Evolutionary conservation across 2,329 filamentous ascomycete genomes (phyloP), one percentile per base, ranked within the genome.

Genomic region (Fusarium napiforme): DNA sequence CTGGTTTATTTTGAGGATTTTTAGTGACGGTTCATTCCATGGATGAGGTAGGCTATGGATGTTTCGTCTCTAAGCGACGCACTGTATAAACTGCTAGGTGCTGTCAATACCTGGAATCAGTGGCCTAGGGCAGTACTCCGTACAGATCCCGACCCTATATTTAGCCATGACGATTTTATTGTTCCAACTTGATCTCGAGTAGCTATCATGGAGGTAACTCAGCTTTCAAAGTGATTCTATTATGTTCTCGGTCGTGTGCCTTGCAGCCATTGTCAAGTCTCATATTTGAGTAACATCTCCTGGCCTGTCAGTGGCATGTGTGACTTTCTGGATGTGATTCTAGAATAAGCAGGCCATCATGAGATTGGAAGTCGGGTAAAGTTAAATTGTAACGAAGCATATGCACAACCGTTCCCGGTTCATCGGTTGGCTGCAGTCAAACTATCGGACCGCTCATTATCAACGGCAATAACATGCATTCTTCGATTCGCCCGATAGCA

Each of bases 1-100:
- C 53, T 49, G 60, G 36, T 52, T 55, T 69, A 47, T 57, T 67
- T 62, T 62, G 52, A 62, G 26, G 34, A 63, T 59, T 59, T 59
- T 63, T n/a, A 59, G 52, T 34, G 40, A 47, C 32, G 18, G 55
- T 32, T 58, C 30, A 28, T 36, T 28, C 37, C 58, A 36, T 63
- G 47, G 21, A 32, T 50, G 28, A 32, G 28, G 47, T 23, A 12
- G 47, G 36, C 34, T 28, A 30, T 28, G 15, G 32, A 30, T 42
- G 57, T 56, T 30, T 55, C 39, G 23, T 30, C 37, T 19, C 9
- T 2, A 21, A 69, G 28, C 32, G 55, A 69, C 69, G 70, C 69
- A 72, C 70, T 72, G 69, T 72, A 53, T 46, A n/a, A 50, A 50
- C 30, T 50, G 10, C 19, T 28, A 32, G 21, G 36, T 18, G 28